Evolutionary conservation across 352 stramenopile species (phyloP), one percentile per base, ranked within the genome.

Genomic region (Pythium dissotocum): DNA sequence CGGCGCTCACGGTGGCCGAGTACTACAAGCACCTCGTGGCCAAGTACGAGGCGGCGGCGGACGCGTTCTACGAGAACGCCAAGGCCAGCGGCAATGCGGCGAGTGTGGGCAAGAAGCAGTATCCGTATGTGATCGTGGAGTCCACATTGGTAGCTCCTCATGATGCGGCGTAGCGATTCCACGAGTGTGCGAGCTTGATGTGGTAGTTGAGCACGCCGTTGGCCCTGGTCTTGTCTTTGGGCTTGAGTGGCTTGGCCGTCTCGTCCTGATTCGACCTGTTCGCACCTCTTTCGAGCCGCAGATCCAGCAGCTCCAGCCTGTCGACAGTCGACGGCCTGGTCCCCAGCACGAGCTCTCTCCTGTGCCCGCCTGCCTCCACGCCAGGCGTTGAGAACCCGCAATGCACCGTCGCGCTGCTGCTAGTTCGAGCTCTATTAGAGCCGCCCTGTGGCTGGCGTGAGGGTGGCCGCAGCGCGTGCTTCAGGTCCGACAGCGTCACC

Each of bases 121-220:
- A 30, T 3, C 28, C 28, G 28, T 30, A 30, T 3, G 28, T 30
- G 28, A 4, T 30, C 28, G 28, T 30, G 28, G 28, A 30, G n/a
- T 30, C 28, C 28, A 30, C 28, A 30, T 4, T 30, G 28, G 28
- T 30, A 30, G 28, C 28, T 30, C 28, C 28, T 66, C 73, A 35
- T 79, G 75, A 60, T 77, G 72, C n/a, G 18, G 59, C 59, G 36
- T 65, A 65, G 6, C 46, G 57, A 7, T 59, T 65, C 84, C 80
- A 90, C 24, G 81, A 77, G 54, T 90, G 82, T 0, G 80, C 82
- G 44, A 90, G 77, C 59, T 84, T 86, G 28, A 90, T 70, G 69
- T 90, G 82, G 61, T 89, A 85, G 5, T 69, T 75, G 5, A 90
- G 75, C 63, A 88, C 72, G 3, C 59, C 54, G 55, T 79, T 65